These are phyloP conservation scores for Aspergillus melleus DNA, from an alignment of 2,329 filamentous ascomycete genomes.

Conservation along the genomic window DNA sequence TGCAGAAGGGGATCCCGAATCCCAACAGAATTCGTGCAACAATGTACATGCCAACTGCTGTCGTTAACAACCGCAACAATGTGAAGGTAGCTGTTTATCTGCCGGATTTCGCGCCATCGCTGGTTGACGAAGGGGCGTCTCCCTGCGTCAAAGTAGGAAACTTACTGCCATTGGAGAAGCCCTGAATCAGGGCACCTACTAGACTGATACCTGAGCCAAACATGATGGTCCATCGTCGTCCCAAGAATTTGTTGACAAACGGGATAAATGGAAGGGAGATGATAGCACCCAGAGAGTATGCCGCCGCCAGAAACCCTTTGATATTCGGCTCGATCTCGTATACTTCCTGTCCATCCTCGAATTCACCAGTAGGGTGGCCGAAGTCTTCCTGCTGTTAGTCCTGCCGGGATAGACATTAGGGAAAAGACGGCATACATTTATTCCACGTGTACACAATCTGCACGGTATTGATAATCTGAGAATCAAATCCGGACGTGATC, in stretches of 20 bases:
- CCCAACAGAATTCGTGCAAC: slow-evolving; percentile 61
- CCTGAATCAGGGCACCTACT: slow-evolving; percentile 58
- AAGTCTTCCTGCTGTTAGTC: slow-evolving; percentile 21
- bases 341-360: slow-evolving; percentile 15
- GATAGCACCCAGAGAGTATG: slow-evolving; percentile 62
- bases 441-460: slow-evolving; percentile 43
- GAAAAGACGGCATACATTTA: slow-evolving; percentile 29
- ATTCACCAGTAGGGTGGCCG: slow-evolving; percentile 21
- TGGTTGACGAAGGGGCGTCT: too few relatives aligned
- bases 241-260: slow-evolving; percentile 55
- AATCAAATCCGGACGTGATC: slow-evolving; percentile 62
- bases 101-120: too few relatives aligned
- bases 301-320: slow-evolving; percentile 57
- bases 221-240: slow-evolving; percentile 59
- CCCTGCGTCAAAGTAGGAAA: slow-evolving; percentile 6
- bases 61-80: slow-evolving; percentile 1
- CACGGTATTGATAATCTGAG: slow-evolving; percentile 49
- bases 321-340: slow-evolving; percentile 24
- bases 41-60: slow-evolving; percentile 58
- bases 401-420: neutral
- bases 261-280: slow-evolving; percentile 60
- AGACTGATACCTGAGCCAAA: slow-evolving; percentile 57
- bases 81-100: neutral
- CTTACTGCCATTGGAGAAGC: slow-evolving; percentile 50
- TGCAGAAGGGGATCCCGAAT: slow-evolving; percentile 61